Conservation (phyloP, 2,329 filamentous ascomycete species). For the Calycina marina region DNA sequence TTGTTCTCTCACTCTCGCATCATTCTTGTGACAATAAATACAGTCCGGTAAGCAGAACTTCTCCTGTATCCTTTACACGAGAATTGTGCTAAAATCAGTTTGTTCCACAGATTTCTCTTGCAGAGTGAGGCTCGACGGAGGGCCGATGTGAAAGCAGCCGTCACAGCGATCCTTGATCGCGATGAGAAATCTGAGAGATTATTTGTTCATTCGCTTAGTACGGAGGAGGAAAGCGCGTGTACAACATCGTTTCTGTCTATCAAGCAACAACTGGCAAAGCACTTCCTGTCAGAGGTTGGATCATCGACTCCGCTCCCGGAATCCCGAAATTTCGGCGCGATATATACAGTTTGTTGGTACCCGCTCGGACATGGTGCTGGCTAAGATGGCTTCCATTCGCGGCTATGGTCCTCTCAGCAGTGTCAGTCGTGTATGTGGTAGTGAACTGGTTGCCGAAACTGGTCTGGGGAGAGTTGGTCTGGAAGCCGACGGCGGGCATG, state of each 20-base stretch:
- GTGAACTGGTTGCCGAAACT: conserved; percentile 15
- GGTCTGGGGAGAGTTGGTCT: conserved; percentile 16
- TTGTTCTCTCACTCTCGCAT: conserved; percentile 36
- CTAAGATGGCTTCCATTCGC: conserved; percentile 9
- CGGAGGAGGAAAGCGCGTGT: conserved; percentile 31
- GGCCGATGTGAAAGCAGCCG: conserved; percentile 21
- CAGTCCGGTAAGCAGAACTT: too few relatives aligned
- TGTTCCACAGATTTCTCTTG: too few relatives aligned
- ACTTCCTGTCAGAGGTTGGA: conserved; percentile 7
- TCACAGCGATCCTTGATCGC: conserved; percentile 9
- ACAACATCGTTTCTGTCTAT: conserved; percentile 9
- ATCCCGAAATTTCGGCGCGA: conserved; percentile 17
- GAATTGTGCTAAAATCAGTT: too few relatives aligned
- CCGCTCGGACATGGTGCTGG: conserved; percentile 7
- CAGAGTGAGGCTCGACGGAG: conserved; percentile 16
- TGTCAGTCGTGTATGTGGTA: conserved; percentile 8
- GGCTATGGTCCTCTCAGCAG: conserved; percentile 2
- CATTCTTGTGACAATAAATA: conserved; percentile 33
- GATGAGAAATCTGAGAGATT: conserved; percentile 22
- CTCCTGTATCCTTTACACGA: too few relatives aligned
- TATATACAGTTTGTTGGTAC: conserved; percentile 11
- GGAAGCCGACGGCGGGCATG: conserved; percentile 11
- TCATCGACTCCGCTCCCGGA: conserved; percentile 16
- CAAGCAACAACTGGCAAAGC: conserved; percentile 6
- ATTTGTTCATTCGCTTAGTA: conserved; percentile 40